These are phyloP conservation scores for Emmonsiellopsis sp. DNA, from an alignment of 2,329 filamentous ascomycete genomes.

Conservation along the genomic window DNA sequence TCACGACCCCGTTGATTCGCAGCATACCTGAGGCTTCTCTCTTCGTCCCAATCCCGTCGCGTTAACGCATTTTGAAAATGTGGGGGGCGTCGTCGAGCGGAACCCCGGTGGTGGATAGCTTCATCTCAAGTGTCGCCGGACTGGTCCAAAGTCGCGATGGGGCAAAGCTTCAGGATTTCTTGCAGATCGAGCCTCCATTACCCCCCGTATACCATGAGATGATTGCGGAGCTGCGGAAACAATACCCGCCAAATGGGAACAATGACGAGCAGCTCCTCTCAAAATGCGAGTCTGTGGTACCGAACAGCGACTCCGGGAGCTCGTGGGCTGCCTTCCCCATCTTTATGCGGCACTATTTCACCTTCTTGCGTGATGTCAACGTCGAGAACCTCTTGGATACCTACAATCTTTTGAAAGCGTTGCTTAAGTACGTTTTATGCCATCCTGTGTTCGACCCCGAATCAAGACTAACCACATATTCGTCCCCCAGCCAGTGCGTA, in stretches of 20 bases:
- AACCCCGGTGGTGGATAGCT: slow-evolving; percentile 59
- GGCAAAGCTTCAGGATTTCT: slow-evolving; percentile 56
- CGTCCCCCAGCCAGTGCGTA: slow-evolving; percentile 58
- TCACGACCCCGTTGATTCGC: too few species aligned
- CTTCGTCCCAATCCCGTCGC: neutral
- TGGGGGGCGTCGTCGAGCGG: slow-evolving; percentile 9
- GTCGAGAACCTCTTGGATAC: slow-evolving; percentile 65
- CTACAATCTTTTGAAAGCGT: slow-evolving; percentile 62
- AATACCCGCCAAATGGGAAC: slow-evolving; percentile 40
- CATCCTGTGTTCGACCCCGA: neutral
- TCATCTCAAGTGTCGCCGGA: slow-evolving; percentile 55
- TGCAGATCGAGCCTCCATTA: slow-evolving; percentile 66
- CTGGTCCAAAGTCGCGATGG: slow-evolving; percentile 58
- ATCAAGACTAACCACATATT: slow-evolving; percentile 4
- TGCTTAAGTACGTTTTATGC: slow-evolving; percentile 58
- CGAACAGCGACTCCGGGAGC: slow-evolving; percentile 54
- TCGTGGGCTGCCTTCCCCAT: slow-evolving; percentile 69
- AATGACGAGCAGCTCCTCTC: slow-evolving; percentile 44
- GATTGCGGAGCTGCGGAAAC: slow-evolving; percentile 54
- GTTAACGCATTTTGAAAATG: slow-evolving; percentile 3
- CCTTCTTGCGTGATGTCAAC: slow-evolving; percentile 72
- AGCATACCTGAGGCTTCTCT: too few species aligned
- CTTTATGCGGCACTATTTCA: slow-evolving; percentile 73
- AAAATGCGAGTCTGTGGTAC: slow-evolving; percentile 53
- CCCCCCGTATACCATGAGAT: slow-evolving; percentile 59